Evolutionary conservation across 2,329 filamentous ascomycete genomes (phyloP).

Genomic region (Cordyceps javanica): DNA sequence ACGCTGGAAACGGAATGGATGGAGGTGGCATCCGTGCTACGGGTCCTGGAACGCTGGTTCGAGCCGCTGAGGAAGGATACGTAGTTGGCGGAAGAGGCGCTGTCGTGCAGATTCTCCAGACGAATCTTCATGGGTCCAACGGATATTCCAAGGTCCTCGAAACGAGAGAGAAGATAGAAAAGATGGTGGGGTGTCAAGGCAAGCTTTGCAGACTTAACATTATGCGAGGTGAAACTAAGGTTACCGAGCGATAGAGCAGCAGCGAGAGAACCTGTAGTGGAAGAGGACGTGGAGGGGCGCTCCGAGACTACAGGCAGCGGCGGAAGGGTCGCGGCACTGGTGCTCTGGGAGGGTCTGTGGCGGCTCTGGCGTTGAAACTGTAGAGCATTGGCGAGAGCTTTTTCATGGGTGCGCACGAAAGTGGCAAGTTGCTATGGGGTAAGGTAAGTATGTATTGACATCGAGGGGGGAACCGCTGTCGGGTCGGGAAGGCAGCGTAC

Average conservation of each 20-base stretch:
- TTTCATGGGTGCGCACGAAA: slow-evolving; percentile 96
- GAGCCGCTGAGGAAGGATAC: slow-evolving; percentile 84
- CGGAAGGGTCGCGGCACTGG: slow-evolving; percentile 51
- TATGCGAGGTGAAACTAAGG: slow-evolving; percentile 77
- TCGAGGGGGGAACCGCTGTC: not conserved
- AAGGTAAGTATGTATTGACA: slow-evolving; percentile 28
- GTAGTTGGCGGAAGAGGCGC: slow-evolving; percentile 81
- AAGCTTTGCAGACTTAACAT: slow-evolving; percentile 81
- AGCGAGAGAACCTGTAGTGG: slow-evolving; percentile 69
- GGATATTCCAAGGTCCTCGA: slow-evolving; percentile 84
- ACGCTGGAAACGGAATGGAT: slow-evolving; percentile 96
- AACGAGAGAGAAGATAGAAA: slow-evolving; percentile 91
- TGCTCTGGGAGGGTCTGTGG: slow-evolving; percentile 62
- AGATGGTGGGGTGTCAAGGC: slow-evolving; percentile 93
- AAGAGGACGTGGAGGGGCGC: slow-evolving; percentile 58
- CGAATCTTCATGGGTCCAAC: slow-evolving; percentile 96
- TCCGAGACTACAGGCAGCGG: slow-evolving; percentile 53
- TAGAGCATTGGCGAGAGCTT: slow-evolving; percentile 90
- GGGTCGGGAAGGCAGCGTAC: slow-evolving; percentile 36
- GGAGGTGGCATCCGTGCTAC: slow-evolving; percentile 77
- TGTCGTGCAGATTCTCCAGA: slow-evolving; percentile 88
- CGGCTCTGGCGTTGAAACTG: slow-evolving; percentile 69
- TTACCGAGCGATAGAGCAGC: slow-evolving; percentile 82
- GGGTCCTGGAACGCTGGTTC: slow-evolving; percentile 71
- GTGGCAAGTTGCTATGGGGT: slow-evolving; percentile 76